Evolutionary conservation across 805 yeast genomes (phyloP).

Genomic region (Saccharomycopsis synnaedendra): DNA sequence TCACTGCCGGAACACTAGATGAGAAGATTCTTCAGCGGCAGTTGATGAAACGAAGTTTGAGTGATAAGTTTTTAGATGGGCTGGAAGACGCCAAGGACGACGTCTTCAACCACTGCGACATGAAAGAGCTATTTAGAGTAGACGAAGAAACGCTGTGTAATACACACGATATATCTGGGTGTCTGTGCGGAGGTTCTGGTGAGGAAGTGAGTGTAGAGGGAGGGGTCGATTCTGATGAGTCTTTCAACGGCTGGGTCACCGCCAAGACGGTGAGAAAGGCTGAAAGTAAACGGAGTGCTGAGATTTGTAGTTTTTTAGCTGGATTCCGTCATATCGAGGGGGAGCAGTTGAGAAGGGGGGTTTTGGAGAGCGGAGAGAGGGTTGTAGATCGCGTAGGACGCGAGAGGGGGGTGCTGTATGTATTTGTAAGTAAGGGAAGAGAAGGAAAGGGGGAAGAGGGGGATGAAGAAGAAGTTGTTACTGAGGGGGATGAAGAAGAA

Average conservation of each 20-base stretch:
- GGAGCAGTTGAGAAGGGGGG: no score
- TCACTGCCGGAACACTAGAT: slow-evolving; percentile 85
- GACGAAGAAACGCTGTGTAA: slow-evolving; percentile 39
- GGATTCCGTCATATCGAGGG: no score
- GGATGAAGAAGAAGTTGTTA: no score
- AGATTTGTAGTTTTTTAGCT: no score
- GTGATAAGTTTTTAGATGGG: slow-evolving; percentile 50
- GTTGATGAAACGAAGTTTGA: slow-evolving; percentile 67
- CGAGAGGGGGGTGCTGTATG: no score
- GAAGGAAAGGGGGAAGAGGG: no score
- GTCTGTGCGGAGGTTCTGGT: slow-evolving; percentile 51
- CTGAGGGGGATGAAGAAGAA: no score
- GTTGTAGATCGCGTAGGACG: no score
- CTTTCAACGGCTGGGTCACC: background rate
- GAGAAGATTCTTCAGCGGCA: slow-evolving; percentile 93
- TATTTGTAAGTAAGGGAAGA: no score
- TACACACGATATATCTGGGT: slow-evolving; percentile 69
- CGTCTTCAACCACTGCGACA: slow-evolving; percentile 56
- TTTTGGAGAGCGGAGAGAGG: no score
- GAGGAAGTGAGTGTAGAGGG: slow-evolving; percentile 14
- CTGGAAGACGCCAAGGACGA: slow-evolving; percentile 38
- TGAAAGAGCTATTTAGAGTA: slow-evolving; percentile 65
- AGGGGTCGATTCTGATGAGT: background rate
- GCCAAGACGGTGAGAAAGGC: background rate
- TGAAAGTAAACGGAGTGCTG: no score